Base-by-base conservation (phyloP, 2,329 filamentous ascomycete species). In the Aotearoamyces nothofagi region DNA sequence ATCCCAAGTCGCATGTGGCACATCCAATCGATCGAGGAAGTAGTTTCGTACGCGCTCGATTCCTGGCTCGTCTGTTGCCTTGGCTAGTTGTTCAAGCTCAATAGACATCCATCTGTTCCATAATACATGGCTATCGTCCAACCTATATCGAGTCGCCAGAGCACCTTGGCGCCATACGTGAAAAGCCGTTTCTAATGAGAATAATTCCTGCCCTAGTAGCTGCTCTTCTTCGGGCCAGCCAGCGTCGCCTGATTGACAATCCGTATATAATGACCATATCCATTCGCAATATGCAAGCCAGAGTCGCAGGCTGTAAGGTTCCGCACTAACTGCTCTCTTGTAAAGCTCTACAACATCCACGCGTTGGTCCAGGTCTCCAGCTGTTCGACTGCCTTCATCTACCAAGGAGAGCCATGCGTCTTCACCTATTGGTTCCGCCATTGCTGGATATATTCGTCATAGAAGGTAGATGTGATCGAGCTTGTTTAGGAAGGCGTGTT, bases 221-320 rank as follows among this genome's bases (percentile, higher is more conserved):
- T 70, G 69, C 40, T 86, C 79, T 15, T 84, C 78, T 15, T 71
- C 64, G 5, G 72, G 55, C 66, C 70, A 72, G 23, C 58, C 58
- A 12, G 61, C 56, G 31, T 66, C 61, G 30, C 55, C 52, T 33
- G 62, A 63, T 48, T 75, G 69, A 42, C 69, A 72, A 39, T 69
- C 68, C 29, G 63, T 61, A 50, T 80, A 75, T 8, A 84, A 69
- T 12, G 68, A 66, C 62, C 76, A 75, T 37, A 86, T 72, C 53
- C 77, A 87, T 43, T 84, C 73, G 51, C 76, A 81, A 47, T 86
- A 87, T 15, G 72, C 65, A 34, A 74, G 63, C 81, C 81, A 90
- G 22, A 87, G 57, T 37, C 68, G 71, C 34, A 78, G 59, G 43
- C 80, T 86, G 40, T 66, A 73, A 8, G 78, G 76, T 52, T 87